A percentile compares a stretch with the other conserved stretches of the same genome.
Conservation (phyloP, 2,329 filamentous ascomycete genomes). For the Metarhizium sp. region DNA sequence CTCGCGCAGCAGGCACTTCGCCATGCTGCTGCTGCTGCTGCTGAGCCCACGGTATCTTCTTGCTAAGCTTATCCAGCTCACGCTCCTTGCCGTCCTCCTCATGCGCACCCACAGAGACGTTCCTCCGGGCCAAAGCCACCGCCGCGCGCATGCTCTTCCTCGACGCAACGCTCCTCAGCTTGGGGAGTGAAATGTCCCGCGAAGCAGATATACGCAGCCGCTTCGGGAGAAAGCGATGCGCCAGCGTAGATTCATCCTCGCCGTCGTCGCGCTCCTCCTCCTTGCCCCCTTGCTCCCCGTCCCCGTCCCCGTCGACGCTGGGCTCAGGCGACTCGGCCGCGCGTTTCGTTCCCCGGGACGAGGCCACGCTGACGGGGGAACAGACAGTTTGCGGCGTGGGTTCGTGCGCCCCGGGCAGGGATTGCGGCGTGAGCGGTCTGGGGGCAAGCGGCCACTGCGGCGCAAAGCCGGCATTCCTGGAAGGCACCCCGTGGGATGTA, state of each 20-base stretch:
- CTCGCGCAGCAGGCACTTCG: background rate
- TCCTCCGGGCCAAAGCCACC: conserved; percentile 1
- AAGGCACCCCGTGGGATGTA: conserved; percentile 10
- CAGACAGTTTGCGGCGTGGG: conserved; percentile 13
- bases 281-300: conserved; percentile 1
- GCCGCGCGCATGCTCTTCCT: conserved; percentile 5
- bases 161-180: conserved; percentile 21
- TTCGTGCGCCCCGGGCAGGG: background rate
- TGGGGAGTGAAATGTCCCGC: conserved; percentile 29
- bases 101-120: background rate
- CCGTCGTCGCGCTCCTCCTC: conserved; percentile 6
- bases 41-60: conserved; percentile 9
- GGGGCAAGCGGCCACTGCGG: conserved; percentile 19
- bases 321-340: conserved; percentile 24
- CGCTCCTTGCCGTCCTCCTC: background rate
- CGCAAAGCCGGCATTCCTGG: conserved; percentile 10
- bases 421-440: conserved; percentile 10
- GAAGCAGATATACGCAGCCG: conserved; percentile 44
- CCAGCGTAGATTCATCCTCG: conserved; percentile 12
- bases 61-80: conserved; percentile 16
- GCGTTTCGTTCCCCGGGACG: conserved; percentile 42
- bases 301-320: conserved; percentile 7
- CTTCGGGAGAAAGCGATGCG: conserved; percentile 17
- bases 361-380: conserved; percentile 23
- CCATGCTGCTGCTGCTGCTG: background rate